Conservation (phyloP, 1,284 basidiomycete species). For the Veloporphyrellus conicus region DNA sequence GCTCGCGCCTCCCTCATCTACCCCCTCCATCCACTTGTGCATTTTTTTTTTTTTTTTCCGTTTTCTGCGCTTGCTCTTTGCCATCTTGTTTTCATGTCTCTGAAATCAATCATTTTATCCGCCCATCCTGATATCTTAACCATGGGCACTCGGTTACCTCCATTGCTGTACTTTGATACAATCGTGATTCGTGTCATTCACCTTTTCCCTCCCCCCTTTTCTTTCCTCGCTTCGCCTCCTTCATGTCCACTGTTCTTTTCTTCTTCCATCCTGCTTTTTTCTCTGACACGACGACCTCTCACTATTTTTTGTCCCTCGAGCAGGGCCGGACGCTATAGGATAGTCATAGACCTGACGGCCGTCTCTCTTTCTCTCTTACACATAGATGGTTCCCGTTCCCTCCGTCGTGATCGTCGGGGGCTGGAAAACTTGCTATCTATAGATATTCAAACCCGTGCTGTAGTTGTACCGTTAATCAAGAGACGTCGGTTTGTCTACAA, state of each 20-base stretch:
- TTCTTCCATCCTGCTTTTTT: constrained; percentile 50
- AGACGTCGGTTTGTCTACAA: no score
- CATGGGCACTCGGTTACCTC: background rate
- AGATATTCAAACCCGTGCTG: constrained; percentile 8
- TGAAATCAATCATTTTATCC: background rate
- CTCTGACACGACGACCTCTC: background rate
- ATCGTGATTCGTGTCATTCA: background rate
- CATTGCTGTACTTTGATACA: background rate
- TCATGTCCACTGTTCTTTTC: no score
- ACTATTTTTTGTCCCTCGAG: background rate
- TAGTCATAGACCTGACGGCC: constrained; percentile 19
- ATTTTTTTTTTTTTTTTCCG: constrained; percentile 5
- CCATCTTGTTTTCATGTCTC: constrained; percentile 8
- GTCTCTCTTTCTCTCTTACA: background rate
- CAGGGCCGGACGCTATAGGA: constrained; percentile 19
- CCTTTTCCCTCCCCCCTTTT: background rate
- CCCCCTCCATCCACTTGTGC: background rate
- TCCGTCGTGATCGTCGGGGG: no score
- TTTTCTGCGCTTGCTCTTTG: constrained; percentile 4
- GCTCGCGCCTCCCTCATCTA: constrained; percentile 1
- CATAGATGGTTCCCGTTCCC: constrained; percentile 13
- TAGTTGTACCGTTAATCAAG: constrained; percentile 15
- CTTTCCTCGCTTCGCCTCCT: no score
- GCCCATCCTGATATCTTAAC: background rate
- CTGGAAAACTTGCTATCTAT: background rate